Percentiles rank a stretch among this genome's conserved stretches.
These are phyloP conservation scores for Erucastrum elatum DNA, from an alignment of 345 rosid genomes.

Conservation along the genomic window DNA sequence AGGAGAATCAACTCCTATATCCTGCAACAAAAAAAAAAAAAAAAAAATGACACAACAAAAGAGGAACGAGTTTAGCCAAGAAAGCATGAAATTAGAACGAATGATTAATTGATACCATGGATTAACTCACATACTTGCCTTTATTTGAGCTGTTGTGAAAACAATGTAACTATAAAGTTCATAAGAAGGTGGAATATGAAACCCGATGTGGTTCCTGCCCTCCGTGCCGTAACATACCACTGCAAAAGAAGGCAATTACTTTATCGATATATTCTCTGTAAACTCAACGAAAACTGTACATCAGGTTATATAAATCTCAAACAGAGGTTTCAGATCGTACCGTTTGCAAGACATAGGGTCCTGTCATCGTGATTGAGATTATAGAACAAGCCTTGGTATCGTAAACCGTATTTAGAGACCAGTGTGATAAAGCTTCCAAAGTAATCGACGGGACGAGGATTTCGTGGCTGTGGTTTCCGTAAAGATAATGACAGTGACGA, in stretches of 20 bases:
- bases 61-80: not conserved
- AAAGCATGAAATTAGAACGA: not conserved
- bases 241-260: constrained; percentile 13
- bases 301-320: not conserved
- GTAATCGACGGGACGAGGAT: constrained; percentile 29
- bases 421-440: constrained; percentile 50
- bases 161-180: constrained; percentile 42
- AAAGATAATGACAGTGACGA: not conserved
- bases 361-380: constrained; percentile 41
- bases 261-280: not conserved
- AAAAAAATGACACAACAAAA: not conserved
- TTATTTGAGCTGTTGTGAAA: not conserved
- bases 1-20: constrained; percentile 32
- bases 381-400: constrained; percentile 50
- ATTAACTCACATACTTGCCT: not conserved
- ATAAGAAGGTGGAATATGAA: constrained; percentile 40
- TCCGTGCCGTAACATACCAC: constrained; percentile 57
- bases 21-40: not conserved
- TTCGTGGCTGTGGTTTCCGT: not conserved
- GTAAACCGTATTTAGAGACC: constrained; percentile 45
- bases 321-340: constrained; percentile 25
- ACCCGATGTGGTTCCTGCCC: constrained; percentile 43
- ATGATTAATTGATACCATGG: not conserved
- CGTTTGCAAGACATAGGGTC: constrained; percentile 43
- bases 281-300: not conserved